A percentile compares a stretch with the other conserved stretches of the same genome.
phyloP scores from a whole-genome alignment of 305 asterid species.

The Solanum aculeatissimum region DNA sequence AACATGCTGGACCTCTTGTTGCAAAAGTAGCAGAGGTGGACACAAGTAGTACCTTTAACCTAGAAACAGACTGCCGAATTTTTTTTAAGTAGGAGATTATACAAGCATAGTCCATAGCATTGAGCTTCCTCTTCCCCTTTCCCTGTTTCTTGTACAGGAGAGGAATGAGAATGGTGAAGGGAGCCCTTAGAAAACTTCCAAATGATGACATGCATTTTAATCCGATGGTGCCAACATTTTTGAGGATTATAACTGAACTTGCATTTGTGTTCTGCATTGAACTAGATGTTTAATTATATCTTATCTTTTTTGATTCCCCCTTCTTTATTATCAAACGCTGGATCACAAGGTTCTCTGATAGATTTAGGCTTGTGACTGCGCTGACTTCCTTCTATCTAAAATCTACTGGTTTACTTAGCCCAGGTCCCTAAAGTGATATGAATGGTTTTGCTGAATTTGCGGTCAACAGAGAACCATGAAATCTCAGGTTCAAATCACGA shows the following conservation, averaged over 20 bases:
- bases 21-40: not conserved
- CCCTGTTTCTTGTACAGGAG: not conserved
- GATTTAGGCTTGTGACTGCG: not conserved
- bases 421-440: not conserved
- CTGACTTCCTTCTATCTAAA: not conserved
- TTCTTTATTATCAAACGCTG: not conserved
- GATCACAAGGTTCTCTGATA: not conserved
- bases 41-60: not conserved
- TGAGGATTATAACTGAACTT: not conserved
- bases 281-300: not conserved
- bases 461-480: not conserved
- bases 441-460: not conserved
- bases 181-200: not conserved
- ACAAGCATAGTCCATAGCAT: not conserved
- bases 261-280: not conserved
- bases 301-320: not conserved
- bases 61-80: not conserved
- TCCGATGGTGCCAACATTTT: not conserved
- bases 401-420: not conserved
- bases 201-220: not conserved
- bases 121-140: not conserved
- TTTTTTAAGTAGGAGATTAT: not conserved
- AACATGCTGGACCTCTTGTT: not conserved
- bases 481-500: too few species aligned
- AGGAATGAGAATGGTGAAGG: not conserved